Conservation (phyloP, 768 basidiomycete species). For the Lepiota brunneoincarnata region DNA sequence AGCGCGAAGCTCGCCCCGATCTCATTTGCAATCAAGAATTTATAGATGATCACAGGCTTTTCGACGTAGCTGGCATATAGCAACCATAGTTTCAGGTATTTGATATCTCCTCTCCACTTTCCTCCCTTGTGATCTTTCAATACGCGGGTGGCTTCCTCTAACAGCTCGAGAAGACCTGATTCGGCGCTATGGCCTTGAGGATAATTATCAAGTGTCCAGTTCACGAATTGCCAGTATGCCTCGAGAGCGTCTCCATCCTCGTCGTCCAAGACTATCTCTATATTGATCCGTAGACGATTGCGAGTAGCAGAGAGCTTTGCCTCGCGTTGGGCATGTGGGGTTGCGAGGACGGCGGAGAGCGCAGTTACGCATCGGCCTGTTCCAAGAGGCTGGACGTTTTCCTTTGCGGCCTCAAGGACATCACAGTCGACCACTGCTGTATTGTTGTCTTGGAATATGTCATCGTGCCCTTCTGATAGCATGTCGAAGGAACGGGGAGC, state of each 20-base stretch:
- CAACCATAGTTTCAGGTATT: conserved; percentile 93
- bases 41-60: conserved; percentile 82
- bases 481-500: background rate
- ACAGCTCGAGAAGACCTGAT: conserved; percentile 85
- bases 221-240: conserved; percentile 80
- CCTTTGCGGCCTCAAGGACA: conserved; percentile 78
- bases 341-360: conserved; percentile 68
- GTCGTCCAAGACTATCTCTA: conserved; percentile 76
- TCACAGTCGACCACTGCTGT: conserved; percentile 73
- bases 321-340: conserved; percentile 76
- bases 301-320: conserved; percentile 63
- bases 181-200: conserved; percentile 89
- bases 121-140: conserved; percentile 76
- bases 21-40: conserved; percentile 87
- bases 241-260: conserved; percentile 83
- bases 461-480: conserved; percentile 29
- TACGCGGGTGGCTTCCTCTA: conserved; percentile 88
- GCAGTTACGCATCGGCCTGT: conserved; percentile 78
- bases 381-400: conserved; percentile 83
- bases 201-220: conserved; percentile 93
- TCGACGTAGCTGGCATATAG: conserved; percentile 93
- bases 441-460: conserved; percentile 40
- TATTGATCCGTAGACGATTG: conserved; percentile 66
- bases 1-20: conserved; percentile 80
- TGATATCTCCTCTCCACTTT: conserved; percentile 73